Percentiles rank a stretch among this genome's conserved stretches.
These are phyloP conservation scores for Ajuga chamaepitys DNA, from an alignment of 257 asterid genomes.

Conservation along the genomic window DNA sequence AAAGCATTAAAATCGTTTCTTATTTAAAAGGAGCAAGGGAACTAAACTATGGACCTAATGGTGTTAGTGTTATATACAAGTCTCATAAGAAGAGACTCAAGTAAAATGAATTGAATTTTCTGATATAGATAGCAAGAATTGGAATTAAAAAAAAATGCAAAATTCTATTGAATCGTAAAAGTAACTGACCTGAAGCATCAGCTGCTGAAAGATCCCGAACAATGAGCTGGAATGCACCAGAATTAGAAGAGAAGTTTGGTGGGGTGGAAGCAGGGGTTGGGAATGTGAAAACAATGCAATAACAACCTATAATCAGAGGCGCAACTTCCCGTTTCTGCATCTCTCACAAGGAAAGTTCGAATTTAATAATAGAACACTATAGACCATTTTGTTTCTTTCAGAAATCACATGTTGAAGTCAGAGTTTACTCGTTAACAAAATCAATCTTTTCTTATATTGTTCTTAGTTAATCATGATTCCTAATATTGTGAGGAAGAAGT, in stretches of 20 bases:
- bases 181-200: conserved; percentile 83
- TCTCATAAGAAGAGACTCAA: conserved; percentile 11
- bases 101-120: conserved; percentile 17
- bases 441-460: neutral
- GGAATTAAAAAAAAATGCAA: no score
- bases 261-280: conserved; percentile 85
- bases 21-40: conserved; percentile 15
- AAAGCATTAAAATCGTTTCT: conserved; percentile 25
- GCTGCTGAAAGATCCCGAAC: conserved; percentile 92
- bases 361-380: neutral
- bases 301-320: no score
- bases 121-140: conserved; percentile 5
- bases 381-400: neutral
- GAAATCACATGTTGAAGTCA: neutral
- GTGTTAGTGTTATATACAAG: conserved; percentile 26
- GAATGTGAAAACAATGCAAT: conserved; percentile 78
- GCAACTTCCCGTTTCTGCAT: no score
- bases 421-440: neutral
- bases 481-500: neutral
- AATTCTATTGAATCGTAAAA: conserved; percentile 9
- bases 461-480: neutral
- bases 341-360: no score
- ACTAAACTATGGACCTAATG: conserved; percentile 23
- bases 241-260: conserved; percentile 48
- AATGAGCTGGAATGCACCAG: conserved; percentile 82